Evolutionary conservation across 208 protist species (phyloP).

Genomic region (Leishmania tarentolae): DNA sequence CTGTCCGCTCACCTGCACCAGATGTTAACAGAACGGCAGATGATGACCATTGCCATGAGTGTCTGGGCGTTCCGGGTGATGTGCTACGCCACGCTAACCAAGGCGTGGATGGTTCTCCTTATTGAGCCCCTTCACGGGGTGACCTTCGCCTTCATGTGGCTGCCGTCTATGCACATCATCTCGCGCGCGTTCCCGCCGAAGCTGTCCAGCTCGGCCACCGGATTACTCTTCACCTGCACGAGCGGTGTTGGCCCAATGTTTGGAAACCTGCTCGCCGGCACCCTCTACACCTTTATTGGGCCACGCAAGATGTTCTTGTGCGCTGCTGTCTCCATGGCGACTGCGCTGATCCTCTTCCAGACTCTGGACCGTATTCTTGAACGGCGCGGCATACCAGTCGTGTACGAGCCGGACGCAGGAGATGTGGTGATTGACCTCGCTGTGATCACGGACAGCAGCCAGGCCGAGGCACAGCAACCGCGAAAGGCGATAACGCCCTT

Average conservation of each 20-base stretch:
- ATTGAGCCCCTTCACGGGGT: slow-evolving; percentile 78
- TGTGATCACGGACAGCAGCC: neutral
- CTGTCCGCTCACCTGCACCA: slow-evolving; percentile 38
- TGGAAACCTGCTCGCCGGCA: slow-evolving; percentile 57
- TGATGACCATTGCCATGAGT: slow-evolving; percentile 60
- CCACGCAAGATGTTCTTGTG: slow-evolving; percentile 53
- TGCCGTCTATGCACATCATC: slow-evolving; percentile 48
- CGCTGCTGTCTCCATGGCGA: slow-evolving; percentile 35
- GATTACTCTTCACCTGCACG: slow-evolving; percentile 53
- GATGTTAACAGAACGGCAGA: slow-evolving; percentile 43
- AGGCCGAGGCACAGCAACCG: too few relatives aligned
- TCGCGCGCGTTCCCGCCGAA: slow-evolving; percentile 43
- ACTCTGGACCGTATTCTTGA: slow-evolving; percentile 40
- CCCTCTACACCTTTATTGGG: slow-evolving; percentile 52
- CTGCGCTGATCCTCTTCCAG: slow-evolving; percentile 36
- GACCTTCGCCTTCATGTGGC: slow-evolving; percentile 74
- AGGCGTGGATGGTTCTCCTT: slow-evolving; percentile 66
- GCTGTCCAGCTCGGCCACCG: slow-evolving; percentile 57
- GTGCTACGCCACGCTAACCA: slow-evolving; percentile 59
- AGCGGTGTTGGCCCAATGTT: slow-evolving; percentile 57
- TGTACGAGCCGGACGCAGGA: slow-evolving; percentile 14
- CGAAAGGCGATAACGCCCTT: neutral
- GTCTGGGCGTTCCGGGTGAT: slow-evolving; percentile 55
- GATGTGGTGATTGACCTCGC: neutral
- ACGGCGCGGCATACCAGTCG: slow-evolving; percentile 18